A percentile compares a stretch with the other conserved stretches of the same genome.
phyloP scores from a whole-genome alignment of 371 early-diverging fungal genomes.

The Mucor mucedo region DNA sequence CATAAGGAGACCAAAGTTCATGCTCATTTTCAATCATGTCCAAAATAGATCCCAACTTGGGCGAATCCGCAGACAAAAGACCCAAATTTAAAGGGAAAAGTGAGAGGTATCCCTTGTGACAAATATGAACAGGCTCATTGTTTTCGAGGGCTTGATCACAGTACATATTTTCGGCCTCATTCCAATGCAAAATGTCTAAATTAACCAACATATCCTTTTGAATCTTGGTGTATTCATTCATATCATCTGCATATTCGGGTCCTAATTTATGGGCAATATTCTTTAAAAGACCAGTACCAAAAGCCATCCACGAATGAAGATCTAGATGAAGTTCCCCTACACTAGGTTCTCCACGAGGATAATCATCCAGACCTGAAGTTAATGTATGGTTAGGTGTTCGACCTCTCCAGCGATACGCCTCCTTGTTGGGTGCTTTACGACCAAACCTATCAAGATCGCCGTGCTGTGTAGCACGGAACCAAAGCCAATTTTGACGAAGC shows the following conservation, averaged over 20 bases:
- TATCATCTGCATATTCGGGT: constrained; percentile 52
- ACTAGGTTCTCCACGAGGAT: constrained; percentile 82
- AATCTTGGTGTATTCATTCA: constrained; percentile 59
- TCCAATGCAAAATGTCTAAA: constrained; percentile 80
- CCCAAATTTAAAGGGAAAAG: constrained; percentile 85
- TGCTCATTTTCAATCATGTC: constrained; percentile 75
- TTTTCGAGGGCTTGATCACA: constrained; percentile 75
- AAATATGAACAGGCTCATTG: constrained; percentile 65
- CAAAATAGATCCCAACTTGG: constrained; percentile 71
- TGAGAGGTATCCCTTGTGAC: constrained; percentile 89
- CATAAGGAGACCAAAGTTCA: constrained; percentile 86
- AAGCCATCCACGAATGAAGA: constrained; percentile 88
- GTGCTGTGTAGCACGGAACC: constrained; percentile 83
- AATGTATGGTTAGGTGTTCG: constrained; percentile 84
- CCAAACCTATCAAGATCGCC: constrained; percentile 70
- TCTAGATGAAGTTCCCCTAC: constrained; percentile 91
- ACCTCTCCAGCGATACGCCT: constrained; percentile 94
- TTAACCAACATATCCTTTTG: constrained; percentile 47
- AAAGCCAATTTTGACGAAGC: constrained; percentile 75
- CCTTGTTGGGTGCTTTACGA: constrained; percentile 50
- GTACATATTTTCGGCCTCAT: constrained; percentile 69
- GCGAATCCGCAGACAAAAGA: constrained; percentile 72
- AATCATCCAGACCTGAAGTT: constrained; percentile 96
- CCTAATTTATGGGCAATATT: constrained; percentile 70
- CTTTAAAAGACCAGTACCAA: constrained; percentile 72